phyloP scores from a whole-genome alignment of 2,329 filamentous ascomycete species.

The Aaosphaeria pasadenensis region DNA sequence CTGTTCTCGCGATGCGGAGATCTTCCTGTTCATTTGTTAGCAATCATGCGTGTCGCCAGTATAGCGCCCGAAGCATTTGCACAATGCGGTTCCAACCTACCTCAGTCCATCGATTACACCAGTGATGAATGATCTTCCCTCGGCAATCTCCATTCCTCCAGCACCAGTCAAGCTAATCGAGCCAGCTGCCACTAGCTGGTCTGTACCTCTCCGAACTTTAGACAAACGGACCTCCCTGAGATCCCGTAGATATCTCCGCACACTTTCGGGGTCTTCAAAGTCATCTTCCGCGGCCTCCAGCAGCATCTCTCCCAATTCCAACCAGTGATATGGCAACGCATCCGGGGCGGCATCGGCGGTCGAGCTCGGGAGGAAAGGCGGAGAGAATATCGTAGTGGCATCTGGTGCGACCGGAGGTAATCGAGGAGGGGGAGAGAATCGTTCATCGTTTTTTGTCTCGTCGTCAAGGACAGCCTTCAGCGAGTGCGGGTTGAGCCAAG shows the following conservation, averaged over 20 bases:
- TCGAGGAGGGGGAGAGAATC: slow-evolving; percentile 75
- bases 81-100: slow-evolving; percentile 28
- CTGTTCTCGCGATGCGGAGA: slow-evolving; percentile 78
- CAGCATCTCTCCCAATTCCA: slow-evolving; percentile 84
- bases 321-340: slow-evolving; percentile 89
- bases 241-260: slow-evolving; percentile 74
- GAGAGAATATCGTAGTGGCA: slow-evolving; percentile 37
- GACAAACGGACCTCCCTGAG: slow-evolving; percentile 84
- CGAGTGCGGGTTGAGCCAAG: slow-evolving; percentile 79
- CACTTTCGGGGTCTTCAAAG: slow-evolving; percentile 68
- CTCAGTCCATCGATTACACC: slow-evolving; percentile 83
- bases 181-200: slow-evolving; percentile 66
- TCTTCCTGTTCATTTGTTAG: slow-evolving; percentile 53
- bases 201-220: slow-evolving; percentile 77
- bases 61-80: too few species aligned
- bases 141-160: slow-evolving; percentile 88
- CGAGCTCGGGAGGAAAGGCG: slow-evolving; percentile 77
- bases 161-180: slow-evolving; percentile 78
- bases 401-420: slow-evolving; percentile 56
- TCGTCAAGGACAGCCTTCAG: slow-evolving; percentile 75
- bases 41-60: background rate
- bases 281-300: slow-evolving; percentile 84
- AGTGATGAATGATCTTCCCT: slow-evolving; percentile 78
- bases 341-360: slow-evolving; percentile 66
- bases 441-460: slow-evolving; percentile 70